These are phyloP conservation scores for Hypoxylon fragiforme DNA, from an alignment of 495 filamentous ascomycete species.

Conservation along the genomic window DNA sequence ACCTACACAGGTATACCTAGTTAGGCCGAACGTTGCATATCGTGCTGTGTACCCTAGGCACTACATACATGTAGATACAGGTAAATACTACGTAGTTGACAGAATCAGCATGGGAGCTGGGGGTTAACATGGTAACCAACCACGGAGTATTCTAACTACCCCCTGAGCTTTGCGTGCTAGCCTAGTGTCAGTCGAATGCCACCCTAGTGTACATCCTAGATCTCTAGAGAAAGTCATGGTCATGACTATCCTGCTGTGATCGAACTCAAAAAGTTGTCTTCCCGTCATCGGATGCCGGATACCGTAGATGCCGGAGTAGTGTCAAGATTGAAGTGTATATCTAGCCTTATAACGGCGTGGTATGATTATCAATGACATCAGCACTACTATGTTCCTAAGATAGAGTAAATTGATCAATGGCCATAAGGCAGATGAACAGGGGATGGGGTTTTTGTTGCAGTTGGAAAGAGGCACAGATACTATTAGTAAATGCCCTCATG, in stretches of 20 bases:
- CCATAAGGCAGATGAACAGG: no score
- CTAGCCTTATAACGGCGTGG: neutral
- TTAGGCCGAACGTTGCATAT: neutral
- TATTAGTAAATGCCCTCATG: no score
- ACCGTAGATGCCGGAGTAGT: neutral
- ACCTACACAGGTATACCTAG: no score
- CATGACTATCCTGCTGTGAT: neutral
- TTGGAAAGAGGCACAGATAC: no score
- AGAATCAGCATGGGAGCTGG: no score
- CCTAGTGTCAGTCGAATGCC: neutral
- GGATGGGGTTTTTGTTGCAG: no score
- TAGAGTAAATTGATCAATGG: no score
- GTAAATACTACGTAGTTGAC: no score
- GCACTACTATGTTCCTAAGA: neutral
- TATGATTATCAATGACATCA: conserved; percentile 18
- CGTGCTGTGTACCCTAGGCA: no score
- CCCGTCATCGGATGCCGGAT: conserved; percentile 13
- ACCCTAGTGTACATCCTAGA: conserved; percentile 7
- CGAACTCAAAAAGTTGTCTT: neutral
- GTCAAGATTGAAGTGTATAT: no score
- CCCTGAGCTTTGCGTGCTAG: neutral
- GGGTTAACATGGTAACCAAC: neutral
- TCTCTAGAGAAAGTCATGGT: conserved; percentile 3
- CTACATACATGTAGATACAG: no score
- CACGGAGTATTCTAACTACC: neutral